Percentiles rank a stretch among this genome's conserved stretches.
Evolutionary conservation across 73 alveolate genomes (phyloP).

Genomic region (Paramecium octaurelia): DNA sequence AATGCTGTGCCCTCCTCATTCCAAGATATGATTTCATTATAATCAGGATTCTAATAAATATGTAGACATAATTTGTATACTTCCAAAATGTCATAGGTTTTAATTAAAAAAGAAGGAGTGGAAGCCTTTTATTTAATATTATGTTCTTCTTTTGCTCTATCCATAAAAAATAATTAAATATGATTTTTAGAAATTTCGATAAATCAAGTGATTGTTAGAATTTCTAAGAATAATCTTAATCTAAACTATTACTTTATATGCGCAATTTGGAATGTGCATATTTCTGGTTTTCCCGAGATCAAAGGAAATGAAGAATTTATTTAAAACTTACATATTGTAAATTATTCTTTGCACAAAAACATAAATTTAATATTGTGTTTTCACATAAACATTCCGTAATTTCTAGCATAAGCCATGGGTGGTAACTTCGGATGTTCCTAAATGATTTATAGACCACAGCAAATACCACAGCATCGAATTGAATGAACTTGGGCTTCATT

Average conservation of each 20-base stretch:
- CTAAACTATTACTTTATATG: not conserved
- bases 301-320: not conserved
- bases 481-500: conserved; percentile 78
- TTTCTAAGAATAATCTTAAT: not conserved
- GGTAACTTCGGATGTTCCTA: conserved; percentile 80
- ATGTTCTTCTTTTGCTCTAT: conserved; percentile 31
- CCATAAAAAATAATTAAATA: conserved; percentile 12
- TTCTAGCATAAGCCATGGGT: conserved; percentile 78
- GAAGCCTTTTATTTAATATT: conserved; percentile 28
- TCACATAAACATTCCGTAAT: conserved; percentile 46
- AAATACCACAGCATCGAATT: conserved; percentile 84
- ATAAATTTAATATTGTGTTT: not conserved
- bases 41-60: conserved; percentile 41
- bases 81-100: conserved; percentile 57
- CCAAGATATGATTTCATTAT: conserved; percentile 56
- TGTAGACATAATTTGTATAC: not conserved
- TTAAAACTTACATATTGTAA: not conserved
- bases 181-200: not conserved
- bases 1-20: conserved; percentile 60
- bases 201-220: not conserved
- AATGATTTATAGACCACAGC: not conserved
- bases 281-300: not conserved
- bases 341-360: not conserved
- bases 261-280: not conserved
- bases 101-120: conserved; percentile 54